Evolutionary conservation across 805 yeast genomes (phyloP).

Genomic region (Myxozyma geophila): DNA sequence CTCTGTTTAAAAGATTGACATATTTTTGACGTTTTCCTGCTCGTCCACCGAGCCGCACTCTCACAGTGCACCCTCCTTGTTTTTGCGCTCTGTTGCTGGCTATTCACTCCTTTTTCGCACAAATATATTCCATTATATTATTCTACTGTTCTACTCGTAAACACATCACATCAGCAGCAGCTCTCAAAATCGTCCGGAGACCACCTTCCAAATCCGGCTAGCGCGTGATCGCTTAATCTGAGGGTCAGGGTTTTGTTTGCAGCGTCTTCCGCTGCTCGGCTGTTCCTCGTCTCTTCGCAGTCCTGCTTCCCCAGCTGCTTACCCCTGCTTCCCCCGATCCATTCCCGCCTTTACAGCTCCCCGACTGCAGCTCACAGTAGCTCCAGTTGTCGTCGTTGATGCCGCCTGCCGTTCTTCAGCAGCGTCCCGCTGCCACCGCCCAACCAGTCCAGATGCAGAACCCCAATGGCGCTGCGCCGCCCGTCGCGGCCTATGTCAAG

Average conservation of each 20-base stretch:
- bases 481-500: conserved; percentile 35
- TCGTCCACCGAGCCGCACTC: conserved; percentile 20
- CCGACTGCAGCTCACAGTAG: not conserved
- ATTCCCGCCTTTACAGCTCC: not conserved
- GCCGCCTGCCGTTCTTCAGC: conserved; percentile 11
- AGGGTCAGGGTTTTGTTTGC: conserved; percentile 8
- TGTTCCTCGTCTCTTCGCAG: conserved; percentile 5
- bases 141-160: not conserved
- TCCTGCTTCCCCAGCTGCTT: not conserved
- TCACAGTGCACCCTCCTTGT: not conserved
- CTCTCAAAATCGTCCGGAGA: conserved; percentile 5
- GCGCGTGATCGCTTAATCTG: conserved; percentile 18
- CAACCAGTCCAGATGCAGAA: conserved; percentile 19
- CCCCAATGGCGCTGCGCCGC: conserved; percentile 21
- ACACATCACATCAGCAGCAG: not conserved
- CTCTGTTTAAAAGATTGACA: conserved; percentile 1
- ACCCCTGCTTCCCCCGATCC: not conserved
- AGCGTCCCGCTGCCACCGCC: conserved; percentile 5
- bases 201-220: conserved; percentile 10
- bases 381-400: not conserved
- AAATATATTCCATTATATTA: not conserved
- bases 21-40: conserved; percentile 8
- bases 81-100: not conserved
- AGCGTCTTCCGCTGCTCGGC: conserved; percentile 4
- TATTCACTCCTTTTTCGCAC: not conserved